Evolutionary conservation across 2,329 filamentous ascomycete species (phyloP), one percentile per base, ranked within the genome.

Genomic region (Ascomycota sp.): DNA sequence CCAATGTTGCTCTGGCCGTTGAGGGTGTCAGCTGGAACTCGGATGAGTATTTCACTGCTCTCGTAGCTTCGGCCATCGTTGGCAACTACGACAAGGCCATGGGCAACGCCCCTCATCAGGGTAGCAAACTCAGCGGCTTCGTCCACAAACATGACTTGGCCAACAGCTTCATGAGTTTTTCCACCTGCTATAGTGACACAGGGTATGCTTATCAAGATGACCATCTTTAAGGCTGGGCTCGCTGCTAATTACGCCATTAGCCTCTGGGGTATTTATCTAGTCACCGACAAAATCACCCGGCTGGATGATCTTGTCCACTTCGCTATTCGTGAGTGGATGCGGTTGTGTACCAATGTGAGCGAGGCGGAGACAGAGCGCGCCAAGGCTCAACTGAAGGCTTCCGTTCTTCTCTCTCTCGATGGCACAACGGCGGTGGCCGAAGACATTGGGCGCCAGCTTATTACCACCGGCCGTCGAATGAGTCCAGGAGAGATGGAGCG

Each of bases 81-180:
- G 89, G 89, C 54, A 98, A 98, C 75, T 98, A 92, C 75, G 89
- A 98, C 66, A 89, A 89, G 62, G 80, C 89, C 47, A 86, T 95
- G 74, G 89, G 91, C 53, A 92, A 89, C 60, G 89, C 89, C 39
- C 77, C 84, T 44, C 89, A 93, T 66, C 77, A 93, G 53, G 89
- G 91, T 50, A 92, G 83, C 79, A 93, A 91, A 71, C 81, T 98
- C 49, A 92, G 82, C 66, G 75, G 77, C 44, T 82, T 89, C 51
- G 76, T 98, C 46, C 80, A 91, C 68, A 76, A 92, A 62, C 73
- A 95, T 63, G 76, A 84, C 57, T 72, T 98, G 41, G 89, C 89
- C 59, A 98, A 92, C 68, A 93, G 84, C 72, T 98, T 93, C 71
- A 98, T 98, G 91, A 92, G 81, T 66, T 98, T 98, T 66, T 93